A percentile compares a stretch with the other conserved stretches of the same genome.
Evolutionary conservation across 108 stramenopile species (phyloP).

Genomic region (Stephanodiscus minutulus): DNA sequence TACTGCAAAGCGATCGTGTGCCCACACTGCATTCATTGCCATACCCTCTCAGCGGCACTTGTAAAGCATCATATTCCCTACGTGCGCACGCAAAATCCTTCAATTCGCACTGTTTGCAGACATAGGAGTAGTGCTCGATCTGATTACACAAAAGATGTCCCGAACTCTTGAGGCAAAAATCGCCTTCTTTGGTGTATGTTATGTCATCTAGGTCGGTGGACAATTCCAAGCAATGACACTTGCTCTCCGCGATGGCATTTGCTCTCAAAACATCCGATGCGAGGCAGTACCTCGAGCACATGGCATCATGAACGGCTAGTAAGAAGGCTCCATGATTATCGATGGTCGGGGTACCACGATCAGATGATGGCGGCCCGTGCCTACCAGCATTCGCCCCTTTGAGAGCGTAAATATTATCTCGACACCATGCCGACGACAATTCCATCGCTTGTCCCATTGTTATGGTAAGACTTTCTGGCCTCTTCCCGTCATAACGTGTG

Average conservation of each 20-base stretch:
- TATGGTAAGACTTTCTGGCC: constrained; percentile 14
- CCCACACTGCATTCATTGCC: constrained; percentile 12
- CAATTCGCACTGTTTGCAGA: not conserved
- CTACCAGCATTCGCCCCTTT: not conserved
- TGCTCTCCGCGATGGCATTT: constrained; percentile 1
- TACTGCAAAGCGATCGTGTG: not conserved
- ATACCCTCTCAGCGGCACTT: constrained; percentile 13
- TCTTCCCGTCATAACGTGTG: constrained; percentile 3
- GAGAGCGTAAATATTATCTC: not conserved
- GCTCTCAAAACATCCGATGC: constrained; percentile 19
- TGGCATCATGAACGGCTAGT: constrained; percentile 18
- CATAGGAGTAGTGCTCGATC: not conserved
- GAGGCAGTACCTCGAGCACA: constrained; percentile 22
- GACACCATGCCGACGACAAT: constrained; percentile 17
- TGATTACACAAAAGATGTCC: constrained; percentile 7
- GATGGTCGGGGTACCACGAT: not conserved
- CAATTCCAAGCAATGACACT: constrained; percentile 19
- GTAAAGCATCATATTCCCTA: constrained; percentile 5
- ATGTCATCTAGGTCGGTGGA: constrained; percentile 8
- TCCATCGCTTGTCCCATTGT: constrained; percentile 23
- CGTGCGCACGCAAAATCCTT: constrained; percentile 11
- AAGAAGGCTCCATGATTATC: not conserved
- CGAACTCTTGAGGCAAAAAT: constrained; percentile 19
- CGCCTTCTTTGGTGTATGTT: constrained; percentile 11
- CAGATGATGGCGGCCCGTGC: constrained; percentile 4